phyloP scores from a whole-genome alignment of 148 eudicot species.

The Rhododendron mucronatum region DNA sequence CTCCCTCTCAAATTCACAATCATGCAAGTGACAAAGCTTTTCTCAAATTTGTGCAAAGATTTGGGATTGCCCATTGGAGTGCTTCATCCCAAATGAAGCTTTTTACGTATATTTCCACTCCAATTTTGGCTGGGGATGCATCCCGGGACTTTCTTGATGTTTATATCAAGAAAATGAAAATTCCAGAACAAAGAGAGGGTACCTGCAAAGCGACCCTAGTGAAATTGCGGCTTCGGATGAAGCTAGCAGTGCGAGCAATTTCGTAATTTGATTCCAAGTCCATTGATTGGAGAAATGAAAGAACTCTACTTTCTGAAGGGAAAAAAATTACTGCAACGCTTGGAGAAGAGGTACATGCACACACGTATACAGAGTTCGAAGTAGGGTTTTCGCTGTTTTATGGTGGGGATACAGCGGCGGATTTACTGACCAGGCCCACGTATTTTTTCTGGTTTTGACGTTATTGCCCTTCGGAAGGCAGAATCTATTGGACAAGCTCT shows the following conservation, averaged over 20 bases:
- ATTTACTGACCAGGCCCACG: too few species aligned
- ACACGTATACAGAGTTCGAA: not conserved
- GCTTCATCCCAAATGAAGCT: too few species aligned
- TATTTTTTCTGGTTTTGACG: too few species aligned
- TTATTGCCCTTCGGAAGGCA: too few species aligned
- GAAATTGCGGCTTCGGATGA: constrained; percentile 43
- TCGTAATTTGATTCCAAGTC: constrained; percentile 56
- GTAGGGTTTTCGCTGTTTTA: not conserved
- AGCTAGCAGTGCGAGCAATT: constrained; percentile 53
- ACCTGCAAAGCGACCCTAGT: constrained; percentile 55
- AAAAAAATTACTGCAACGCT: not conserved
- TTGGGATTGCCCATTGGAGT: too few species aligned
- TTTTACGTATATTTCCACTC: too few species aligned
- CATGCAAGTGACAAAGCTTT: not conserved
- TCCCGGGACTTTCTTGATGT: not conserved
- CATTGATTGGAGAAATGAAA: constrained; percentile 24
- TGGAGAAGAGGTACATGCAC: too few species aligned
- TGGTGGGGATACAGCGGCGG: too few species aligned
- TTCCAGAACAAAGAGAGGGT: not conserved
- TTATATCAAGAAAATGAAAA: not conserved
- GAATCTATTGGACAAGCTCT: too few species aligned
- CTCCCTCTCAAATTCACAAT: not conserved
- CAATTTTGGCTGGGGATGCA: not conserved
- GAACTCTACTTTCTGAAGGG: not conserved
- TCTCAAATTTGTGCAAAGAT: not conserved